Evolutionary conservation across 2,329 filamentous ascomycete species (phyloP).

Genomic region (Chalaropsis thielavioides): DNA sequence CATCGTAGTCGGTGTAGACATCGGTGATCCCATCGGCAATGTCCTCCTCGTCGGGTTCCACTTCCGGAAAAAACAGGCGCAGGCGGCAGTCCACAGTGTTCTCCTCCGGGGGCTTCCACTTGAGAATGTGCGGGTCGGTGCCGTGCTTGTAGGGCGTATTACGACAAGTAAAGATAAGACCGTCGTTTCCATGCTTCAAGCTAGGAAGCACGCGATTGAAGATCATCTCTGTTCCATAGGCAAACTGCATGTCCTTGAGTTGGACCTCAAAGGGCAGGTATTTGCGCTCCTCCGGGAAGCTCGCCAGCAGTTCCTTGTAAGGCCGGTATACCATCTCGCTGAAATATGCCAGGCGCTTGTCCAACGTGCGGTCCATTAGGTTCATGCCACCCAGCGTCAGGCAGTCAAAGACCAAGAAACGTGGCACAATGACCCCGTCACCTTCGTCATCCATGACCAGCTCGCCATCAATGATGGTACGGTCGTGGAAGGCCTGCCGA

Average conservation of each 20-base stretch:
- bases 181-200: constrained; percentile 86
- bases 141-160: constrained; percentile 75
- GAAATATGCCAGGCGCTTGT: constrained; percentile 82
- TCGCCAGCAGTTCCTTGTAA: constrained; percentile 47
- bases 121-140: constrained; percentile 85
- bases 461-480: constrained; percentile 84
- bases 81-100: constrained; percentile 91
- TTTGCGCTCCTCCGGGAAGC: constrained; percentile 53
- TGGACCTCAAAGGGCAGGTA: constrained; percentile 68
- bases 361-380: constrained; percentile 64
- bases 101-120: constrained; percentile 93
- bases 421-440: constrained; percentile 53
- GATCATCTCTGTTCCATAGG: constrained; percentile 84
- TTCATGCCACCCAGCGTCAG: constrained; percentile 64
- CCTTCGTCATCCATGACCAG: constrained; percentile 69
- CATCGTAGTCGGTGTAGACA: constrained; percentile 64
- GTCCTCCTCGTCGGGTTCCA: constrained; percentile 55
- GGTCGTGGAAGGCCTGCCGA: constrained; percentile 54
- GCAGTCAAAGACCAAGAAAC: constrained; percentile 89
- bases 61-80: constrained; percentile 56
- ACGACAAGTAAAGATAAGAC: constrained; percentile 93
- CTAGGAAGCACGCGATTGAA: constrained; percentile 73
- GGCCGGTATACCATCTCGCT: constrained; percentile 60
- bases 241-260: constrained; percentile 79
- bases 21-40: constrained; percentile 49